Evolutionary conservation across 2,329 filamentous ascomycete genomes (phyloP).

Genomic region (Pseudogymnoascus sp.): DNA sequence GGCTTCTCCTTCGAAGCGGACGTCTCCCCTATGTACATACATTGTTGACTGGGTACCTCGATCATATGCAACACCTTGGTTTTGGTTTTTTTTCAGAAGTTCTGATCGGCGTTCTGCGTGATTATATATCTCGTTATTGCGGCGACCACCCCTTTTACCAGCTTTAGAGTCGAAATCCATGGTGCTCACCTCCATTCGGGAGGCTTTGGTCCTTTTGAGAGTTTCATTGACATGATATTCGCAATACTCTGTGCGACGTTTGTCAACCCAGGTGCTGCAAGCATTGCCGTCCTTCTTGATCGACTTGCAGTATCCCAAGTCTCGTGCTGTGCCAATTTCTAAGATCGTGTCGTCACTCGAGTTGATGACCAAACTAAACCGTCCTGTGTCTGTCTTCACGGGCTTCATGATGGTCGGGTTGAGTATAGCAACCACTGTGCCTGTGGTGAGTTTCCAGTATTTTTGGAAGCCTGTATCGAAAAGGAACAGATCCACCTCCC

Average conservation of each 20-base stretch:
- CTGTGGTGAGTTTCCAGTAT: slow-evolving; percentile 88
- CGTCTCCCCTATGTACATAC: slow-evolving; percentile 37
- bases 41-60: slow-evolving; percentile 50
- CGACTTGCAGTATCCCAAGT: slow-evolving; percentile 82
- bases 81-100: slow-evolving; percentile 27
- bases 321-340: slow-evolving; percentile 76
- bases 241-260: slow-evolving; percentile 80
- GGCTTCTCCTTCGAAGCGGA: slow-evolving; percentile 36
- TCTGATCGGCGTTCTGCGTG: slow-evolving; percentile 19
- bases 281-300: slow-evolving; percentile 75
- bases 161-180: slow-evolving; percentile 42
- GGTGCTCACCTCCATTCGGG: slow-evolving; percentile 72
- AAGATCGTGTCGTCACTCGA: slow-evolving; percentile 83
- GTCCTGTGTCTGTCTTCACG: slow-evolving; percentile 68
- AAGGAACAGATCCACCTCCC: slow-evolving; percentile 84
- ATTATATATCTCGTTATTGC: slow-evolving; percentile 18
- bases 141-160: slow-evolving; percentile 11
- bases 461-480: slow-evolving; percentile 86
- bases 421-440: slow-evolving; percentile 85
- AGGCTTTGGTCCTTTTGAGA: slow-evolving; percentile 59
- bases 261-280: slow-evolving; percentile 82
- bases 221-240: slow-evolving; percentile 86
- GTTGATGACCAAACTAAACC: slow-evolving; percentile 78
- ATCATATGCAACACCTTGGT: slow-evolving; percentile 45
- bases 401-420: slow-evolving; percentile 91